These are phyloP conservation scores for Wickerhamiella sorbophila DNA, from an alignment of 805 yeast genomes.

Conservation along the genomic window DNA sequence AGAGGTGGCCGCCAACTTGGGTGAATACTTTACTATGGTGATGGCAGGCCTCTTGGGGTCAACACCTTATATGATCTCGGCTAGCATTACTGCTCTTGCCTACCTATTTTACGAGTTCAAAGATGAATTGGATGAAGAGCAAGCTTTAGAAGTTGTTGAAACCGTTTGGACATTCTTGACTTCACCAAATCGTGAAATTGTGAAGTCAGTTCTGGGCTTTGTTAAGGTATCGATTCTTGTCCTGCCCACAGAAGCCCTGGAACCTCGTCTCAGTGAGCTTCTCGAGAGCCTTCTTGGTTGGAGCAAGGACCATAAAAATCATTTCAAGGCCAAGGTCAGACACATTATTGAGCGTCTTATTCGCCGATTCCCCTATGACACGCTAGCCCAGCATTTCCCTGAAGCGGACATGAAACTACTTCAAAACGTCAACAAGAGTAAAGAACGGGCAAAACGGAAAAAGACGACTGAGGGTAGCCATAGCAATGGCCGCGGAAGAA, in stretches of 20 bases:
- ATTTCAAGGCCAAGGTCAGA: constrained; percentile 82
- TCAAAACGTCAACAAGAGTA: constrained; percentile 70
- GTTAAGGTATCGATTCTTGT: constrained; percentile 78
- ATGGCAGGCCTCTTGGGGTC: constrained; percentile 94
- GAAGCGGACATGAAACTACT: constrained; percentile 77
- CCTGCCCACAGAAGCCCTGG: constrained; percentile 64
- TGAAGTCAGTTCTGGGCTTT: constrained; percentile 86
- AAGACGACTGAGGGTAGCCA: constrained; percentile 27
- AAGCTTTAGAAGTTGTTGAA: constrained; percentile 60
- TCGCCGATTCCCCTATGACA: constrained; percentile 80
- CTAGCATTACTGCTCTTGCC: constrained; percentile 82
- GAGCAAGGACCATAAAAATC: constrained; percentile 94
- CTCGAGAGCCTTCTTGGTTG: constrained; percentile 67
- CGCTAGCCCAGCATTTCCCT: constrained; percentile 72
- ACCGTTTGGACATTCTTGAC: constrained; percentile 84
- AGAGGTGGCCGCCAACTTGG: constrained; percentile 51
- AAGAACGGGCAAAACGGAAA: constrained; percentile 72
- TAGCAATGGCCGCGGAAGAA: constrained; percentile 22
- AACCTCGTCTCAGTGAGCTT: constrained; percentile 48
- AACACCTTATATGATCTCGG: constrained; percentile 91
- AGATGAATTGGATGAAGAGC: constrained; percentile 41
- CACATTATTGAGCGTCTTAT: constrained; percentile 85
- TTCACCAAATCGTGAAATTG: constrained; percentile 84
- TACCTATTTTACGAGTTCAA: constrained; percentile 80
- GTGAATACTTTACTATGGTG: constrained; percentile 82